Evolutionary conservation across 2,329 filamentous ascomycete species (phyloP).

Genomic region (Incumbomyces delicatus): DNA sequence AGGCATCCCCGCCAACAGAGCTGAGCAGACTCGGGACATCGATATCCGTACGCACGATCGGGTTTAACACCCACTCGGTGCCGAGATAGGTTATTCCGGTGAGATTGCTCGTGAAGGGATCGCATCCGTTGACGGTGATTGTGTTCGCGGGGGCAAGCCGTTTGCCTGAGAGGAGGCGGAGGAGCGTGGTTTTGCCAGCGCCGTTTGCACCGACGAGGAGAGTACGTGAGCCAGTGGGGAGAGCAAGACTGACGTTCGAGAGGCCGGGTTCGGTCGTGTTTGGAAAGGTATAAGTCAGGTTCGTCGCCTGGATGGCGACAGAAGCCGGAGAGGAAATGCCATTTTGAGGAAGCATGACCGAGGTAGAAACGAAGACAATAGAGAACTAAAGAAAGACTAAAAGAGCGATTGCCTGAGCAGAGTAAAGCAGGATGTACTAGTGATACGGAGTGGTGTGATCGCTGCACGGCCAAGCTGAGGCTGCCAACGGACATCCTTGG

Average conservation of each 20-base stretch:
- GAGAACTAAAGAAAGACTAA: too few species aligned
- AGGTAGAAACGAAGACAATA: too few species aligned
- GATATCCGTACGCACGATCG: slow-evolving; percentile 90
- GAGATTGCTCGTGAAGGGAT: slow-evolving; percentile 82
- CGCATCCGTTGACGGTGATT: slow-evolving; percentile 69
- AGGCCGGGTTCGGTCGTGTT: slow-evolving; percentile 69
- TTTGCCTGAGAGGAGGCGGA: slow-evolving; percentile 89
- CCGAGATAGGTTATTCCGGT: slow-evolving; percentile 96
- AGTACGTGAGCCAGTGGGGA: slow-evolving; percentile 76
- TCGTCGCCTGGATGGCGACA: slow-evolving; percentile 60
- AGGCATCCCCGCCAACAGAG: slow-evolving; percentile 78
- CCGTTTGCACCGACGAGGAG: slow-evolving; percentile 91
- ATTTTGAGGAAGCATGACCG: not conserved
- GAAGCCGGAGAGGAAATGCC: not conserved
- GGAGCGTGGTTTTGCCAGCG: slow-evolving; percentile 91
- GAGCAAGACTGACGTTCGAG: slow-evolving; percentile 58
- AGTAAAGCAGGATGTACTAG: too few species aligned
- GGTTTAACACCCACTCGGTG: slow-evolving; percentile 95
- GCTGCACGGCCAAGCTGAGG: too few species aligned
- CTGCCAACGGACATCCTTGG: too few species aligned
- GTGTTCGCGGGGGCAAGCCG: slow-evolving; percentile 70
- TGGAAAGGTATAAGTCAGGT: slow-evolving; percentile 81
- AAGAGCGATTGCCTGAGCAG: too few species aligned
- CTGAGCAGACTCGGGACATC: slow-evolving; percentile 76
- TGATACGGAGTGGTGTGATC: too few species aligned